phyloP scores from a whole-genome alignment of 2,329 filamentous ascomycete species.

The Stromatinia cepivora region DNA sequence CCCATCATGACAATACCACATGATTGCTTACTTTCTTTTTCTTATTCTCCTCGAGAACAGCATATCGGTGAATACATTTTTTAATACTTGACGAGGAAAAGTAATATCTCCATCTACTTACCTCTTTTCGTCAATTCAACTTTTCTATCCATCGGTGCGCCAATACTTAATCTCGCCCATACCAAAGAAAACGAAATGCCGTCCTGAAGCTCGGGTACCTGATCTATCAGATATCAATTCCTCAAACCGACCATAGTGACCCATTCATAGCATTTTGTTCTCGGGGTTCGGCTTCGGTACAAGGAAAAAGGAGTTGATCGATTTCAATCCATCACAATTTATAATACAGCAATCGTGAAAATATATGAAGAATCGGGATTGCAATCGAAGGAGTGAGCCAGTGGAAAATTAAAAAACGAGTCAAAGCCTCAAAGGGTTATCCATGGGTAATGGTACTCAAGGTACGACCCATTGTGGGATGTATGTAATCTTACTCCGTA shows the following conservation, averaged over 20 bases:
- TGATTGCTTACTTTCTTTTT: background rate
- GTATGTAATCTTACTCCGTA: background rate
- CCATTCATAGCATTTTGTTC: background rate
- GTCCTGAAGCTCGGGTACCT: background rate
- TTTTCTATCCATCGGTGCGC: background rate
- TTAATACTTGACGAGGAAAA: no score
- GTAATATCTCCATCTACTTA: no score
- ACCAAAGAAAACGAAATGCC: no score
- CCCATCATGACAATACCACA: background rate
- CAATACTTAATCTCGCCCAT: background rate
- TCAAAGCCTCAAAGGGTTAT: background rate
- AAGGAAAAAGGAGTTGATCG: background rate
- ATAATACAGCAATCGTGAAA: background rate
- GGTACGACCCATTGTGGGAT: no score
- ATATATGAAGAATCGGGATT: background rate
- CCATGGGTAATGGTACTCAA: background rate
- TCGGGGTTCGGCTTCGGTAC: background rate
- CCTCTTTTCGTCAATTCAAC: no score
- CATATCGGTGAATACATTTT: background rate
- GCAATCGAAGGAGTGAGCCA: background rate
- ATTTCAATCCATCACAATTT: background rate
- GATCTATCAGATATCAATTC: conserved; percentile 1
- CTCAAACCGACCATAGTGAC: background rate
- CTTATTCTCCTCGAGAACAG: conserved; percentile 7
- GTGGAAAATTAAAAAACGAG: background rate